Conservation (phyloP, 441 rosid genomes). For the Gossypium aridum region DNA sequence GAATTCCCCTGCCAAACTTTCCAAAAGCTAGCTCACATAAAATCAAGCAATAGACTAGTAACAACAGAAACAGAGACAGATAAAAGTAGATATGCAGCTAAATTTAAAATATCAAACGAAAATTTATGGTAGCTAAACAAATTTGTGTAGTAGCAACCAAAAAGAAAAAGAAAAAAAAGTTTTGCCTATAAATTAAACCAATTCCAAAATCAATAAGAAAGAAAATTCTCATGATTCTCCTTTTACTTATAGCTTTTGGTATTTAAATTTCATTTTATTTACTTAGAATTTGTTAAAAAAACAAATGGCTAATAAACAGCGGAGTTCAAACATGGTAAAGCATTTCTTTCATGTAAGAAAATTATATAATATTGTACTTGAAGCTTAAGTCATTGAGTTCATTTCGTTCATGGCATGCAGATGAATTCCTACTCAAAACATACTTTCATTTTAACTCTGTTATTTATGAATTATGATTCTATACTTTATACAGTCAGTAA, state of each 20-base stretch:
- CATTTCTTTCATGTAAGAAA: not conserved
- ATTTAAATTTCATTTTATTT: no score
- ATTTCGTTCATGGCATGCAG: not conserved
- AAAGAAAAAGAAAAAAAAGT: not conserved
- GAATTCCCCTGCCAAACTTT: slow-evolving; percentile 37
- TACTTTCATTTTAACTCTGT: not conserved
- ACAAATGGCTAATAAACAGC: no score
- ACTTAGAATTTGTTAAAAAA: no score
- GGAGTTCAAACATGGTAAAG: no score
- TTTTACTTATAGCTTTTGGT: no score
- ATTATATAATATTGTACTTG: not conserved
- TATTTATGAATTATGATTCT: not conserved
- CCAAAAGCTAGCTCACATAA: not conserved
- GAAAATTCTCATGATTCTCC: not conserved
- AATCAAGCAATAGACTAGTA: not conserved
- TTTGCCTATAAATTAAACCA: not conserved
- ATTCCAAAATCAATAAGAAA: not conserved
- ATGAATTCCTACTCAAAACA: not conserved
- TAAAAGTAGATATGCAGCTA: not conserved
- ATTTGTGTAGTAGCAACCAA: not conserved
- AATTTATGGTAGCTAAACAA: not conserved
- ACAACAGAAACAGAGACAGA: not conserved
- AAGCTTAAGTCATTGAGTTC: not conserved
- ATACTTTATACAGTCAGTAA: not conserved
- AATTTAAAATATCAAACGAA: not conserved